Evolutionary conservation across 2,329 filamentous ascomycete genomes (phyloP).

Genomic region (Herpotrichia juniperi): DNA sequence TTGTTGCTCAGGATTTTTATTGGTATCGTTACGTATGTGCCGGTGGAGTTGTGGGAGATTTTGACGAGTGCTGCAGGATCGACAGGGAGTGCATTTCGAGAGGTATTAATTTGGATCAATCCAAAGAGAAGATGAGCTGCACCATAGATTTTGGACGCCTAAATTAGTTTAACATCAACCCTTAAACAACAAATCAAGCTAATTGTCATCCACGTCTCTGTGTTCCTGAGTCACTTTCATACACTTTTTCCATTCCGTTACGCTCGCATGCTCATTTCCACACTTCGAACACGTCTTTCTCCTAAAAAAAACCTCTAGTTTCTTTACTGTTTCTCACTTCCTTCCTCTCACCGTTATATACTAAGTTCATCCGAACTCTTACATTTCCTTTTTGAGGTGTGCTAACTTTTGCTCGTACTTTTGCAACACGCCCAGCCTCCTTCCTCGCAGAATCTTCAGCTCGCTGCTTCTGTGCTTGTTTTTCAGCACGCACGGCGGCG

Average conservation of each 20-base stretch:
- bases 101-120: constrained; percentile 24
- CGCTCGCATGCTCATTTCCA: not conserved
- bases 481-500: too few relatives aligned
- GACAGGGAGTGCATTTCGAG: constrained; percentile 13
- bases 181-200: too few relatives aligned
- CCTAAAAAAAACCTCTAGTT: not conserved
- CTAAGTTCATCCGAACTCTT: too few relatives aligned
- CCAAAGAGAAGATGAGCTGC: constrained; percentile 17
- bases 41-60: constrained; percentile 18
- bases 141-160: not conserved
- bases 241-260: not conserved
- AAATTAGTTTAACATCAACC: too few relatives aligned
- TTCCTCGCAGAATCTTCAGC: too few relatives aligned
- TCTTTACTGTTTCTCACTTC: not conserved
- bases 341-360: not conserved
- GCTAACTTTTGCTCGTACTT: not conserved
- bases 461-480: too few relatives aligned
- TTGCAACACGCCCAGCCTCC: not conserved
- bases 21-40: constrained; percentile 17
- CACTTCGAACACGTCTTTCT: not conserved
- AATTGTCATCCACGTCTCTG: too few relatives aligned
- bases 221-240: too few relatives aligned
- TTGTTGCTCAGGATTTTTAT: constrained; percentile 5
- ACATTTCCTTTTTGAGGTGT: not conserved
- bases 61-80: constrained; percentile 9